Evolutionary conservation across 148 eudicot genomes (phyloP), one percentile per base, ranked within the genome.

Genomic region (Mesembryanthemum crystallinum): DNA sequence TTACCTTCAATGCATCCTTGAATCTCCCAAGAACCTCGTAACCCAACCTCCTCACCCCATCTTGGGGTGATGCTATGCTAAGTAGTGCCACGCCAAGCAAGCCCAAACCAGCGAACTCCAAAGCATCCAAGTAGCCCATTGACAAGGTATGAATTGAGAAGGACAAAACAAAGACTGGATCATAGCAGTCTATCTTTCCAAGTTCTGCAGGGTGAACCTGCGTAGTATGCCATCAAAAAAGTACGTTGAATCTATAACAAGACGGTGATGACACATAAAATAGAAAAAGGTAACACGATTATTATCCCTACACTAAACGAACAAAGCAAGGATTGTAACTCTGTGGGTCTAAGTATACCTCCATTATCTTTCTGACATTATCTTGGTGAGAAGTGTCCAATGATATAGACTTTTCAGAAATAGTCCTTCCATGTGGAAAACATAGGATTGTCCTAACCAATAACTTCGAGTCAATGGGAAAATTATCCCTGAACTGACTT

Each of bases 51-150:
- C 99, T 87, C 82, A 92, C 77, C 75, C 81, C 91, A 65, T 72
- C 85, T 35, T 84, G 86, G 52, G 92, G 87, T 73, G 99, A 95
- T 64, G 97, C 94, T 78, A 95, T 73, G 85, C 97, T 92, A 77
- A 89, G 87, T 51, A 95, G 79, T 62, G 94, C 88, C 82, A 92
- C 77, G 67, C 96, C 96, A 77, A 95, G 97, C 86, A 95, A 83
- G 71, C 99, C 97, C 57, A 87, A 81, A 84, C 91, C 89, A 80
- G 94, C 92, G 83, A 90, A 92, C 82, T 95, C 99, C 77, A 86
- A 23, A 24, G 96, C 90, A 74, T 95, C 97, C 72, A 92, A 76
- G 85, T 83, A 90, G 74, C 82, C 86, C 92, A 86, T 86, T 25
- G 90, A 86, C 87, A 95, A 80, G 75, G 89, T 78, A 76, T 92